Conservation (phyloP, 768 basidiomycete species). For the Tulasnella sp. region DNA sequence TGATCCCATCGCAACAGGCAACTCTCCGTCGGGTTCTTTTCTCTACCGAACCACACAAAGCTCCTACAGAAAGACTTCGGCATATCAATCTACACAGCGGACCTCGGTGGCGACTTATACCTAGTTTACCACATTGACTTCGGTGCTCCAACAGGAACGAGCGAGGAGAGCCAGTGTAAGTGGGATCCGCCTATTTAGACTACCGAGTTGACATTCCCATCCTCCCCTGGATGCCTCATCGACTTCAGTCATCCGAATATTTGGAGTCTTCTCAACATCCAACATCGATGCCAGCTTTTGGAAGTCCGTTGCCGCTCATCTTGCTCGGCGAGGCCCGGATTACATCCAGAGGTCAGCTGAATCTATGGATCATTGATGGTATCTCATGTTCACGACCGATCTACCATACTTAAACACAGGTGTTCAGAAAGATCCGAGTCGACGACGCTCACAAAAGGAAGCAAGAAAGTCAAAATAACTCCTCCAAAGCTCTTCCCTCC, state of each 20-base stretch:
- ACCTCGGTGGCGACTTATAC: constrained; percentile 43
- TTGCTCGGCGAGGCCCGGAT: constrained; percentile 35
- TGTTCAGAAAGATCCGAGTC: background rate
- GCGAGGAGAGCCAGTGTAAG: background rate
- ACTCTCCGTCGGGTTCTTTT: constrained; percentile 58
- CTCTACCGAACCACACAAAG: constrained; percentile 53
- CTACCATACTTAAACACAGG: background rate
- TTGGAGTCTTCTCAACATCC: constrained; percentile 40
- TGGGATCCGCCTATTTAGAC: background rate
- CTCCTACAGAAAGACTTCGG: constrained; percentile 35
- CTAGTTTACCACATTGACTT: constrained; percentile 26
- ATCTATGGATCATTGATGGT: background rate
- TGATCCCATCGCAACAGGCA: constrained; percentile 36
- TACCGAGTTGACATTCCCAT: background rate
- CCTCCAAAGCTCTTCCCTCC: background rate
- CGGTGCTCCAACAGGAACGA: background rate
- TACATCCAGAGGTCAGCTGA: constrained; percentile 38
- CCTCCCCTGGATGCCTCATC: background rate
- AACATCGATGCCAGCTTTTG: constrained; percentile 37
- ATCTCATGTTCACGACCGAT: background rate
- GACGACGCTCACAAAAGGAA: background rate
- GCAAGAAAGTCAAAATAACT: constrained; percentile 1
- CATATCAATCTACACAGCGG: constrained; percentile 56
- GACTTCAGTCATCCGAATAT: constrained; percentile 23
- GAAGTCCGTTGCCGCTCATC: constrained; percentile 34